Conservation (phyloP, 2,329 filamentous ascomycete genomes). For the Ophiognomonia clavigignenti-juglandacearum region DNA sequence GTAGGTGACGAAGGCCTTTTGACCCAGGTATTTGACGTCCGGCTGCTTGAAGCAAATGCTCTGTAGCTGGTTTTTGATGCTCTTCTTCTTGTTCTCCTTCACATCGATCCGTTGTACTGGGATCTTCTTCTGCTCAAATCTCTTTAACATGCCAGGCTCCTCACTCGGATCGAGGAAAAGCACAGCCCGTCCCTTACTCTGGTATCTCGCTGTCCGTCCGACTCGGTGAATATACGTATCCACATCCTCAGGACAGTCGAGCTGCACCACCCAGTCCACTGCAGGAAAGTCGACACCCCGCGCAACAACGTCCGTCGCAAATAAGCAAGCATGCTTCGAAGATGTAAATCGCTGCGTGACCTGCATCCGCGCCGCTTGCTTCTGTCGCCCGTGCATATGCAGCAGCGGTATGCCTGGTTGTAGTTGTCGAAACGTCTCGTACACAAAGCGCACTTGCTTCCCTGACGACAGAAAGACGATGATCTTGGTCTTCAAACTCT, state of each 20-base stretch:
- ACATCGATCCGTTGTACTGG: slow-evolving; percentile 83
- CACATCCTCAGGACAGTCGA: slow-evolving; percentile 93
- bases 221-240: slow-evolving; percentile 98
- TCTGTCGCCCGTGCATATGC: slow-evolving; percentile 90
- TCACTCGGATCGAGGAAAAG: slow-evolving; percentile 90
- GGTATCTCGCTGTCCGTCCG: slow-evolving; percentile 88
- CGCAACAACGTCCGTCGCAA: slow-evolving; percentile 93
- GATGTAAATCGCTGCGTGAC: slow-evolving; percentile 80
- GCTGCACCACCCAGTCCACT: slow-evolving; percentile 98
- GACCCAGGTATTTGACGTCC: slow-evolving; percentile 88
- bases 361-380: slow-evolving; percentile 81
- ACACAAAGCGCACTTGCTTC: slow-evolving; percentile 94
- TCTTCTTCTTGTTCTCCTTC: slow-evolving; percentile 82
- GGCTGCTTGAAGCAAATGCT: slow-evolving; percentile 95
- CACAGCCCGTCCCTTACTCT: slow-evolving; percentile 81
- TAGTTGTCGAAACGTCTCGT: slow-evolving; percentile 86
- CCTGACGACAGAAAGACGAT: slow-evolving; percentile 92
- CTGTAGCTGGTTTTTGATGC: slow-evolving; percentile 78
- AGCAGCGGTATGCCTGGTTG: slow-evolving; percentile 91
- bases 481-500: slow-evolving; percentile 89
- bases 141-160: slow-evolving; percentile 83
- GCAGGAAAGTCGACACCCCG: slow-evolving; percentile 92
- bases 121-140: slow-evolving; percentile 84
- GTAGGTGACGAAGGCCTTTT: slow-evolving; percentile 94
- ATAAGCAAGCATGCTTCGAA: slow-evolving; percentile 79